Evolutionary conservation across 495 filamentous ascomycete species (phyloP), one percentile per base, ranked within the genome.

Genomic region (Hypomontagnella submonticulosa): DNA sequence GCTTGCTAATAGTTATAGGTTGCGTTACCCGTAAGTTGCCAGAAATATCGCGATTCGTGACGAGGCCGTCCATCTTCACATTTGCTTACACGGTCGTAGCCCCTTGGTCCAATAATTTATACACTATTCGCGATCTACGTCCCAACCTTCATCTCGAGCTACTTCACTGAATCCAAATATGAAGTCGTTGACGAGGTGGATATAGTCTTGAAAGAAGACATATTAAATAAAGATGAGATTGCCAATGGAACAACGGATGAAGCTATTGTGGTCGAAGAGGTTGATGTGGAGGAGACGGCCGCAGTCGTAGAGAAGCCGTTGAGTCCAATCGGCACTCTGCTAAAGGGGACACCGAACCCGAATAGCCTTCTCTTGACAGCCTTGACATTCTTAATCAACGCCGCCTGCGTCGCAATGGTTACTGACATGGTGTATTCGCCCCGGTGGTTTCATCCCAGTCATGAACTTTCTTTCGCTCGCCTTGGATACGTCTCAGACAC

Each of bases 401-500:
- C 84, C 23, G 72, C 83, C 1, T 80, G 92, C 15, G 80, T 91
- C 11, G 74, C 85, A 8, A 82, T 92, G 65, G 82, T 88, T 0
- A 80, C 87, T 32, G 95, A 99, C 72, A 81, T 92, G 38, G 81
- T 93, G 8, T 90, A 90, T 64, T 84, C 89, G 11, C 90, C 88
- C 4, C 80, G 83, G 8, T 75, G 88, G 38, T 80, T 89, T 37
- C 81, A 97, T 73, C 85, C 87, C 0, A 87, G 77, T 18, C 73
- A 89, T n/a, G 88, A 96, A 63, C 82, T 95, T 9, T 87, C 92
- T 0, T 96, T 99, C 70, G 88, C 88, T 13, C 83, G 94, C 11
- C 79, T 96, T 30, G 95, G 95, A 11, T 92, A 93, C 73, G 88
- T 97, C 19, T 95, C 93, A 1, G 85, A 90, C 2, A 87, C 81